Evolutionary conservation across 2,329 filamentous ascomycete species (phyloP).

Genomic region (Graphium sp.): DNA sequence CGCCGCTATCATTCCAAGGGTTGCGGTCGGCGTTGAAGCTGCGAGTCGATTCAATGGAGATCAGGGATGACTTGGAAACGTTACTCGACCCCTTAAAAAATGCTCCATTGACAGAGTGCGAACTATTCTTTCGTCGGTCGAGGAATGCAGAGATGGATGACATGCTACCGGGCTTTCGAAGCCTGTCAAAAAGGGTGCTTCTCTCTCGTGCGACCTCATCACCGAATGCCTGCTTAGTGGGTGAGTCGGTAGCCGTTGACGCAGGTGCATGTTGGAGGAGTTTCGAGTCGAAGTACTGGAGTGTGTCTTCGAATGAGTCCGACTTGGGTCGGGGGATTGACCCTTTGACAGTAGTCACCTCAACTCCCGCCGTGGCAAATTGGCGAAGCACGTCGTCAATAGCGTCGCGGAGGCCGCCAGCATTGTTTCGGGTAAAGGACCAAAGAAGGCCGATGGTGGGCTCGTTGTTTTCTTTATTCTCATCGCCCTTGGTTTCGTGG

Average conservation of each 20-base stretch:
- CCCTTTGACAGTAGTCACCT: slow-evolving; percentile 73
- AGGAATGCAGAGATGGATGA: slow-evolving; percentile 92
- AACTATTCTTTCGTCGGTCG: slow-evolving; percentile 86
- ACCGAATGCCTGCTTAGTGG: slow-evolving; percentile 69
- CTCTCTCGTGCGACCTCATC: slow-evolving; percentile 68
- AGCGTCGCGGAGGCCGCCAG: slow-evolving; percentile 84
- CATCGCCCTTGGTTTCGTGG: slow-evolving; percentile 39
- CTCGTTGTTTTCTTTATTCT: slow-evolving; percentile 37
- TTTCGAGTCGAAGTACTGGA: slow-evolving; percentile 95
- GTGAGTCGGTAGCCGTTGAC: slow-evolving; percentile 68
- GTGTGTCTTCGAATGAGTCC: slow-evolving; percentile 92
- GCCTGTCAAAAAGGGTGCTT: slow-evolving; percentile 74
- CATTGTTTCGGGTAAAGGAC: slow-evolving; percentile 91
- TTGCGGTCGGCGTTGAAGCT: slow-evolving; percentile 85
- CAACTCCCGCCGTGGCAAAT: slow-evolving; percentile 77
- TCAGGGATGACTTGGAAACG: slow-evolving; percentile 85
- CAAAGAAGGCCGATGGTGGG: slow-evolving; percentile 50
- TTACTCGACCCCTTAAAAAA: slow-evolving; percentile 90
- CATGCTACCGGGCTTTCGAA: slow-evolving; percentile 89
- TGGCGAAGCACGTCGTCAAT: slow-evolving; percentile 85
- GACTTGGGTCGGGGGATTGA: slow-evolving; percentile 97
- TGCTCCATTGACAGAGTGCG: slow-evolving; percentile 61
- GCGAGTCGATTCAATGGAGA: slow-evolving; percentile 88
- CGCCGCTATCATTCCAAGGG: slow-evolving; percentile 94
- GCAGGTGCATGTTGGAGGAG: slow-evolving; percentile 83